phyloP scores from a whole-genome alignment of 164 flowering plant genomes.

The Stephania yunnanensis region DNA sequence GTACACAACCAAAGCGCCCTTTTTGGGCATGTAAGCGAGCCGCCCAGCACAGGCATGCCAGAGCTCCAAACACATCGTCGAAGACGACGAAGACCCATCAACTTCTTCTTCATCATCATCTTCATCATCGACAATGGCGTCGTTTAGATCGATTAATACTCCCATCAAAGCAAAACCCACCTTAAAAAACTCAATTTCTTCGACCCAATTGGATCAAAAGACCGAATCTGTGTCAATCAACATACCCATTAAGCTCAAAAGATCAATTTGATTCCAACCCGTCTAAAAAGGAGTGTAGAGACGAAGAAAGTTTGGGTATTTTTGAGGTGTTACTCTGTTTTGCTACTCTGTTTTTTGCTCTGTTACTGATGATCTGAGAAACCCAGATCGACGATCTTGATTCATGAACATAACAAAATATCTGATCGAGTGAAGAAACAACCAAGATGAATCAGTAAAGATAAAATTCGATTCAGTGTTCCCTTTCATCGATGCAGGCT shows the following conservation, averaged over 20 bases:
- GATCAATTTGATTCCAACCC: too few species aligned
- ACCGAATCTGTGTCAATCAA: too few species aligned
- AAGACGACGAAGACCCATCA: conserved; percentile 6
- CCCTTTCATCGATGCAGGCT: not conserved
- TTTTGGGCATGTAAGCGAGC: conserved; percentile 70
- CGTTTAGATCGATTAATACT: conserved; percentile 73
- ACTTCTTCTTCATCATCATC: not conserved
- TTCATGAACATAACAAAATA: not conserved
- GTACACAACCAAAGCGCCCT: conserved; percentile 75
- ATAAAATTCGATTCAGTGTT: not conserved
- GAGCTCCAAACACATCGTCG: conserved; percentile 67
- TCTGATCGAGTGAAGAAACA: not conserved
- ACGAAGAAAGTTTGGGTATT: too few species aligned
- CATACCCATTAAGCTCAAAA: too few species aligned
- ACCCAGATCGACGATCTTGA: not conserved
- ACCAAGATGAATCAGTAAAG: not conserved
- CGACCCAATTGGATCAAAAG: too few species aligned
- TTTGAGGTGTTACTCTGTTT: too few species aligned
- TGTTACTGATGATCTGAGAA: not conserved
- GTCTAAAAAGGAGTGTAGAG: too few species aligned
- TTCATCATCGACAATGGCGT: conserved; percentile 43
- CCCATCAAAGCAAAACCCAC: conserved; percentile 23
- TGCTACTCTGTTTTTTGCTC: too few species aligned
- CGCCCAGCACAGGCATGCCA: conserved; percentile 99
- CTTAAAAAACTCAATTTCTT: too few species aligned